These are phyloP conservation scores for Coniferiporia weirii DNA, from an alignment of 1,284 basidiomycete species.

Conservation along the genomic window DNA sequence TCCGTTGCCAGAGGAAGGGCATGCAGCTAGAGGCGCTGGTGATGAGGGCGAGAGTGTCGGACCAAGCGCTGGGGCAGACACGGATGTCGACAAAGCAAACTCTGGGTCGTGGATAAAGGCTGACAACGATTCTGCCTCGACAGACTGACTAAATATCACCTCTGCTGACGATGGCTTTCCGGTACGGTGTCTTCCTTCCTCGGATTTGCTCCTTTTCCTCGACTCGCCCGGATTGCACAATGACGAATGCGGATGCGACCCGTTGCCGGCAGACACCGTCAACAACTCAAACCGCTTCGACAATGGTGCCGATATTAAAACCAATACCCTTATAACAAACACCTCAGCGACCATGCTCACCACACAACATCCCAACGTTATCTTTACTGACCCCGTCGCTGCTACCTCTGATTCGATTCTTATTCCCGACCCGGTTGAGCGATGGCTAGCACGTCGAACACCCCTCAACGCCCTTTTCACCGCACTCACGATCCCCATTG, in stretches of 20 bases:
- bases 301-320: not conserved
- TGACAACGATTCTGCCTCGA: slow-evolving; percentile 14
- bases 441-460: not conserved
- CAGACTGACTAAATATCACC: slow-evolving; percentile 5
- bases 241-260: not conserved
- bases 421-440: not conserved
- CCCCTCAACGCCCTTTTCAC: not conserved
- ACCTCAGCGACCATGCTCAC: not conserved
- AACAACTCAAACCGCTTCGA: not conserved
- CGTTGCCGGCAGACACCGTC: not conserved
- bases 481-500: not conserved
- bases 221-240: not conserved
- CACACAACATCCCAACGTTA: not conserved
- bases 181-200: not conserved
- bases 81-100: slow-evolving; percentile 28
- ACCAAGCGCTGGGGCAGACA: slow-evolving; percentile 11
- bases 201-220: not conserved
- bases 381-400: not conserved
- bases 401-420: not conserved
- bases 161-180: not conserved
- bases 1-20: slow-evolving; percentile 23
- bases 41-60: too few species aligned
- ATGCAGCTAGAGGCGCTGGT: slow-evolving; percentile 24
- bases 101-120: slow-evolving; percentile 26
- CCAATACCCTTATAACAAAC: not conserved